A percentile compares a stretch with the other conserved stretches of the same genome.
phyloP scores from a whole-genome alignment of 495 filamentous ascomycete genomes.

The Penicillium angulare region DNA sequence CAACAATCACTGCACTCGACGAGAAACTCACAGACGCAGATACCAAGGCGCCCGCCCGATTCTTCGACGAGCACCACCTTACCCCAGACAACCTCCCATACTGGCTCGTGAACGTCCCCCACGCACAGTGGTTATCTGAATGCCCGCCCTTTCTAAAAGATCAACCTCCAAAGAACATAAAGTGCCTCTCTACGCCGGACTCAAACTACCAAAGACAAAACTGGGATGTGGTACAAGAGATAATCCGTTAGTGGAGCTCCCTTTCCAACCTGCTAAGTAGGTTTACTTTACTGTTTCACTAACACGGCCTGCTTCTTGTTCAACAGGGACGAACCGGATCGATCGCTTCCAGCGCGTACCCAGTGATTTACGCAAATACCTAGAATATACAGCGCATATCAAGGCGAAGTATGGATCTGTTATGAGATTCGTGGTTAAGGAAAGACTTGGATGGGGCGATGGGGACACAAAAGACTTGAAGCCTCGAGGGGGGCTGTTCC shows the following conservation, averaged over 20 bases:
- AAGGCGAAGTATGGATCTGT: conserved; percentile 66
- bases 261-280: background rate
- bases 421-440: conserved; percentile 67
- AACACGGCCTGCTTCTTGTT: background rate
- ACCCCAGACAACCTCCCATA: conserved; percentile 53
- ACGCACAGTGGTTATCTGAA: conserved; percentile 52
- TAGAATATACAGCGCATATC: conserved; percentile 61
- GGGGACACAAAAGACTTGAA: conserved; percentile 36
- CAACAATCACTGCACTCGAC: conserved; percentile 24
- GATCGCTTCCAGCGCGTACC: conserved; percentile 73
- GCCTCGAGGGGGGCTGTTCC: conserved; percentile 47
- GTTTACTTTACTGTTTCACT: conserved; percentile 1
- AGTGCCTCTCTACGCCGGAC: conserved; percentile 67
- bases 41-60: conserved; percentile 9
- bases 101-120: conserved; percentile 78
- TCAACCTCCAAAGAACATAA: conserved; percentile 43
- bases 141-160: conserved; percentile 69
- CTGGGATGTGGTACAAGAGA: conserved; percentile 63
- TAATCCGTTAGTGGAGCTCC: conserved; percentile 48
- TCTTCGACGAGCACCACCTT: conserved; percentile 5
- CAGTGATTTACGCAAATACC: conserved; percentile 69
- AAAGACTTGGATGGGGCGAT: conserved; percentile 64
- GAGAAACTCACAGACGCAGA: conserved; percentile 23
- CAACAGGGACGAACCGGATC: conserved; percentile 59
- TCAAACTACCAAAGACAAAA: conserved; percentile 50